Percentiles rank a stretch among this genome's conserved stretches.
Conservation (phyloP, 202 grass and related monocot species). For the Miscanthus sacchariflorus region DNA sequence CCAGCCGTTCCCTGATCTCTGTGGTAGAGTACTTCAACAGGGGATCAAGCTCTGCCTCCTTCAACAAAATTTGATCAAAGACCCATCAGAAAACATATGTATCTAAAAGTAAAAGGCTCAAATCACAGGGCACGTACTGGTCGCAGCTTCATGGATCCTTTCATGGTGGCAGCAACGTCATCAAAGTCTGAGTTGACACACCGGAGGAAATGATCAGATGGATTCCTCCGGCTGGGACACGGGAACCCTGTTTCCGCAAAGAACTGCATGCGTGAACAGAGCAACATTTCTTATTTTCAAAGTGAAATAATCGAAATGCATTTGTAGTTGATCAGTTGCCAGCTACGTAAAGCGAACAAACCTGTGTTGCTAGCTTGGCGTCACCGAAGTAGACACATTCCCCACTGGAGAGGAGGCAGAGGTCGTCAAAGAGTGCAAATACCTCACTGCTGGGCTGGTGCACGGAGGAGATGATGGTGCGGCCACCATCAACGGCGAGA, state of each 20-base stretch:
- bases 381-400: conserved; percentile 90
- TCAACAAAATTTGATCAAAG: conserved; percentile 34
- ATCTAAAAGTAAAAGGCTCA: background rate
- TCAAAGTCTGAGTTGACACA: conserved; percentile 97
- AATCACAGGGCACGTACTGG: conserved; percentile 49
- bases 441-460: conserved; percentile 99
- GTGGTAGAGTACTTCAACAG: conserved; percentile 74
- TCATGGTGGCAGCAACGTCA: conserved; percentile 71
- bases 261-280: conserved; percentile 61
- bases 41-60: conserved; percentile 87
- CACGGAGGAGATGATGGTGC: conserved; percentile 80
- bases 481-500: conserved; percentile 79
- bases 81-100: conserved; percentile 33
- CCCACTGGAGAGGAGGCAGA: conserved; percentile 89
- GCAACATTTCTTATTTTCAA: background rate
- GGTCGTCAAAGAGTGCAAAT: conserved; percentile 86
- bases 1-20: conserved; percentile 79
- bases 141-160: conserved; percentile 87
- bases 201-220: conserved; percentile 93
- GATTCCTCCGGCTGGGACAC: conserved; percentile 88
- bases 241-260: conserved; percentile 94
- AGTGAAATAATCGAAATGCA: background rate
- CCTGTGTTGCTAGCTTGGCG: conserved; percentile 84
- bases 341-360: background rate
- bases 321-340: background rate